Conservation (phyloP, 208 protist genomes). For the Crithidia acanthocephali region DNA sequence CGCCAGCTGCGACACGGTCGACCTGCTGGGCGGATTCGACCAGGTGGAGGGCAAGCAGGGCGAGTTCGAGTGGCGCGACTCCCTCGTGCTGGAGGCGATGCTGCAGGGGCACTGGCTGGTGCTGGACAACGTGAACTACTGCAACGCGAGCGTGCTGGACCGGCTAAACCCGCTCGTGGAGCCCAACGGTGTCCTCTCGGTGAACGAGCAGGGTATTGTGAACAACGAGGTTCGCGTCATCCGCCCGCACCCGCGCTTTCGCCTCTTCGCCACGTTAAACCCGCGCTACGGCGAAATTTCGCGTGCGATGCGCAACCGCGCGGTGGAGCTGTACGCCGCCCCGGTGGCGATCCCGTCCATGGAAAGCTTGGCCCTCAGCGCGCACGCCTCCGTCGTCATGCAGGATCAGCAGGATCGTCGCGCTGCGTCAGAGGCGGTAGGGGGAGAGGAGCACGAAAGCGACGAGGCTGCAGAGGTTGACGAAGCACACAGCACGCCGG, state of each 20-base stretch:
- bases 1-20: slow-evolving; percentile 98
- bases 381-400: slow-evolving; percentile 17
- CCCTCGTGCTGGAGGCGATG: slow-evolving; percentile 96
- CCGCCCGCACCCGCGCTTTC: slow-evolving; percentile 97
- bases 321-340: slow-evolving; percentile 97
- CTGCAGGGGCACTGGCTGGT: slow-evolving; percentile 98
- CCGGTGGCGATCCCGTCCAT: slow-evolving; percentile 79
- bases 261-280: slow-evolving; percentile 99
- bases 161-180: slow-evolving; percentile 99
- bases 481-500: background rate
- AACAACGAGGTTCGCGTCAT: slow-evolving; percentile 94
- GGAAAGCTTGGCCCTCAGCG: slow-evolving; percentile 55
- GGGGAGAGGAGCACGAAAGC: slow-evolving; percentile 4
- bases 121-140: slow-evolving; percentile 99
- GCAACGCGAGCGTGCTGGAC: slow-evolving; percentile 99
- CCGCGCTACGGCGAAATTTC: slow-evolving; percentile 98
- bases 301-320: slow-evolving; percentile 99
- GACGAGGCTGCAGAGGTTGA: background rate
- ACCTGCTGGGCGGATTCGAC: slow-evolving; percentile 99
- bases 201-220: slow-evolving; percentile 97
- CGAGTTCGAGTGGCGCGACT: slow-evolving; percentile 99
- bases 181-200: slow-evolving; percentile 92
- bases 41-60: slow-evolving; percentile 97
- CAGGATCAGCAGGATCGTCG: slow-evolving; percentile 14
- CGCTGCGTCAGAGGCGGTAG: background rate